These are phyloP conservation scores for Pelargonium cotyledonis DNA, from an alignment of 441 rosid genomes.

Conservation along the genomic window DNA sequence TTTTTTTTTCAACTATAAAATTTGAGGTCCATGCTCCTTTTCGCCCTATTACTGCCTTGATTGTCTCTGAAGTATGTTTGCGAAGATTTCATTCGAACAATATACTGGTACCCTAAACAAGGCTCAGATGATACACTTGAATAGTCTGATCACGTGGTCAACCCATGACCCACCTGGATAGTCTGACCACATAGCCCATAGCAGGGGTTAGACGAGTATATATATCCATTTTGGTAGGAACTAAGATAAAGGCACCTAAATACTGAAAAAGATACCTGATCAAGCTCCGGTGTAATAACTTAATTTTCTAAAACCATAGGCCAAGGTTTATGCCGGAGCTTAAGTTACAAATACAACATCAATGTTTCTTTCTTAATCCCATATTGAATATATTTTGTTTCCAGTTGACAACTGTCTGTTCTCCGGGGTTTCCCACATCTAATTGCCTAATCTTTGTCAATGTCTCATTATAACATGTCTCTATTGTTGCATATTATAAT, in stretches of 20 bases:
- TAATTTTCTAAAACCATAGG: no score
- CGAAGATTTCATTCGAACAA: not conserved
- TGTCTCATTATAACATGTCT: not conserved
- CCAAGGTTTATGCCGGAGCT: no score
- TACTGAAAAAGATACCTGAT: no score
- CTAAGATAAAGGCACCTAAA: no score
- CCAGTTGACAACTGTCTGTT: not conserved
- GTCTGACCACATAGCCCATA: no score
- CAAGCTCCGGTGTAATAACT: no score
- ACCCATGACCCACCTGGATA: no score
- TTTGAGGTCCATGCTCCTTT: not conserved
- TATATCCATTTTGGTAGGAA: no score
- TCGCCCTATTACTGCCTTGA: not conserved
- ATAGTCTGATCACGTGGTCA: no score
- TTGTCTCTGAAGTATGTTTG: not conserved
- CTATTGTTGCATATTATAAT: slow-evolving; percentile 3
- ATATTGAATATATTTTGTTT: not conserved
- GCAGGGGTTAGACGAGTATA: no score
- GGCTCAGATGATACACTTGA: no score
- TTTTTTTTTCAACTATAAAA: not conserved
- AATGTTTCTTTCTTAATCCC: not conserved
- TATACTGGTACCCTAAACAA: no score
- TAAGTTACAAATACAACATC: not conserved
- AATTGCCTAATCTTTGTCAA: not conserved
- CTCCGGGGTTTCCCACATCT: not conserved